Evolutionary conservation across 2,329 filamentous ascomycete genomes (phyloP).

Genomic region (Cryphonectria radicalis): DNA sequence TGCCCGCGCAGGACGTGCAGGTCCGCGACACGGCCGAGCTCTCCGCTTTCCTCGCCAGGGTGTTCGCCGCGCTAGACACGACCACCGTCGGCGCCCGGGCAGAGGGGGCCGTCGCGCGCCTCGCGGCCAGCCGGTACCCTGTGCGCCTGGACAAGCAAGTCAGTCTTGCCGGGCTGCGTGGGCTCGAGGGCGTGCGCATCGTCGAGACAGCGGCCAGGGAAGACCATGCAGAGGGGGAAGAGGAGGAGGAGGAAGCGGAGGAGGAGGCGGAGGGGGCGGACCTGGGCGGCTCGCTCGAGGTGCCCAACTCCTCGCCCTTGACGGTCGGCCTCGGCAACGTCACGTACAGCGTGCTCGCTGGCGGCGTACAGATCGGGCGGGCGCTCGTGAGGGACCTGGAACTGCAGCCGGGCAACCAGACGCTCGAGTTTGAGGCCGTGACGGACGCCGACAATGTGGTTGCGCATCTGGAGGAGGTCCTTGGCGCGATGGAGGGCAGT

Average conservation of each 20-base stretch:
- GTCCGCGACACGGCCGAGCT: conserved; percentile 47
- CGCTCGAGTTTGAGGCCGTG: conserved; percentile 44
- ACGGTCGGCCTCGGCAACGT: conserved; percentile 51
- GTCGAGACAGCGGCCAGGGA: background rate
- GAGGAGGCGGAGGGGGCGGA: conserved; percentile 45
- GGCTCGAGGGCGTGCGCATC: conserved; percentile 44
- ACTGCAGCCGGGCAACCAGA: conserved; percentile 50
- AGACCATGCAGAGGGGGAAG: conserved; percentile 42
- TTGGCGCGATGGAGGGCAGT: conserved; percentile 43
- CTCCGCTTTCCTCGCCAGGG: conserved; percentile 43
- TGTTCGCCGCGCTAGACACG: conserved; percentile 42
- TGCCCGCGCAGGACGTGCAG: conserved; percentile 42
- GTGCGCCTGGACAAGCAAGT: conserved; percentile 48
- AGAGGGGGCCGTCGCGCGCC: conserved; percentile 40
- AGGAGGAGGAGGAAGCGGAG: conserved; percentile 43
- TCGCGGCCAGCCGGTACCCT: conserved; percentile 45
- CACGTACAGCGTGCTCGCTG: conserved; percentile 47
- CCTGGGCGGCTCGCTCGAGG: conserved; percentile 46
- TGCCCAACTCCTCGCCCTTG: conserved; percentile 51
- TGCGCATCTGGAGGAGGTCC: conserved; percentile 46
- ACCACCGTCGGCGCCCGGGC: conserved; percentile 46
- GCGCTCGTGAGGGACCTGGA: conserved; percentile 44
- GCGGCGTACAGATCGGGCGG: conserved; percentile 45
- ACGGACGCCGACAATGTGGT: conserved; percentile 47
- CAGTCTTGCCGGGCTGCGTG: conserved; percentile 43